A percentile compares a stretch with the other conserved stretches of the same genome.
These are phyloP conservation scores for Vitis riparia DNA, from an alignment of 164 flowering plant genomes.

Conservation along the genomic window DNA sequence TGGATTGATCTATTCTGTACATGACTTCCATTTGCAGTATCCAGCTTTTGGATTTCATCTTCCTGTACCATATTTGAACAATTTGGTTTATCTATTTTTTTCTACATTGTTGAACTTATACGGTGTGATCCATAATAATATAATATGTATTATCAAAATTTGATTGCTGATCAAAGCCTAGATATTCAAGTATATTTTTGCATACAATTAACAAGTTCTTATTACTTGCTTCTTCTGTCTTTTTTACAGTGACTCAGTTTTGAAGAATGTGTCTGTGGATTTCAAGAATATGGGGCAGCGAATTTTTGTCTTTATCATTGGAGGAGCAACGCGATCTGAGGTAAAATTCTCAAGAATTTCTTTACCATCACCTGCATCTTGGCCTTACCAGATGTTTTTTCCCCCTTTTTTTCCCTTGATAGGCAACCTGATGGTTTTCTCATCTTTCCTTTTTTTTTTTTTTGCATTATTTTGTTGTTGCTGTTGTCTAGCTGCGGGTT, in stretches of 20 bases:
- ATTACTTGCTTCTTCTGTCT: not conserved
- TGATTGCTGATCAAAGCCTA: not conserved
- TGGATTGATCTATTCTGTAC: not conserved
- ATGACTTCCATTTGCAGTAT: not conserved
- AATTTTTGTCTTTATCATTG: slow-evolving; percentile 88
- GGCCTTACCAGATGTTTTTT: not conserved
- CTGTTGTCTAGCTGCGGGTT: slow-evolving; percentile 63
- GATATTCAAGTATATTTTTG: not conserved
- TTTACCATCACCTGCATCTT: not conserved
- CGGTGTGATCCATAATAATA: not conserved
- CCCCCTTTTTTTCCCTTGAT: not conserved
- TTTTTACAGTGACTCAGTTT: slow-evolving; percentile 65
- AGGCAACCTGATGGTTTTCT: not conserved
- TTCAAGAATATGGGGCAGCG: slow-evolving; percentile 91
- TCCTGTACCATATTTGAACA: no score
- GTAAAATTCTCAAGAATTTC: slow-evolving; percentile 27
- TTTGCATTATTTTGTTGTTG: not conserved
- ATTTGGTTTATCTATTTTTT: not conserved
- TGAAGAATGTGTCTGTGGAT: slow-evolving; percentile 59
- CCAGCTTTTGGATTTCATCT: no score
- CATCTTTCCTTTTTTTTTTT: not conserved
- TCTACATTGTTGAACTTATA: not conserved
- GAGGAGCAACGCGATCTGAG: slow-evolving; percentile 99
- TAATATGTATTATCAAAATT: not conserved
- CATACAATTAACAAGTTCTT: not conserved